A percentile compares a stretch with the other conserved stretches of the same genome.
These are phyloP conservation scores for Trametes coccinea DNA, from an alignment of 768 basidiomycete genomes.

Conservation along the genomic window DNA sequence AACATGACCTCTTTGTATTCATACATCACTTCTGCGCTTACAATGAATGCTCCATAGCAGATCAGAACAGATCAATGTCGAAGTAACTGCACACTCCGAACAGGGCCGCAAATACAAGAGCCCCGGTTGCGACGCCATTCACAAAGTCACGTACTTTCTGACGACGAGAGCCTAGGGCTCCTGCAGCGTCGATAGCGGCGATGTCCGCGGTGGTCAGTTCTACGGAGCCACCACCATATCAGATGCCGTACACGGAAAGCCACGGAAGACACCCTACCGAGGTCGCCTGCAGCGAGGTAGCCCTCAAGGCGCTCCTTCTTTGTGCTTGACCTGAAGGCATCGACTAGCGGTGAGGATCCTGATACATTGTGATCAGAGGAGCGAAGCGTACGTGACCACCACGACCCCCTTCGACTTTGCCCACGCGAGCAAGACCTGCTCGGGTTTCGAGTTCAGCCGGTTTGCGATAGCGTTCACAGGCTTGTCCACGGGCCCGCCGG, in stretches of 20 bases:
- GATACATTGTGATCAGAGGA: conserved; percentile 6
- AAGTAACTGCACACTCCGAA: conserved; percentile 27
- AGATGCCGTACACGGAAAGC: too few species aligned
- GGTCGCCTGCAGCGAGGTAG: conserved; percentile 67
- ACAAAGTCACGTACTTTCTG: conserved; percentile 24
- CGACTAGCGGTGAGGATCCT: background rate
- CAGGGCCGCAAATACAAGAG: conserved; percentile 24
- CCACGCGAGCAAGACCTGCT: conserved; percentile 76
- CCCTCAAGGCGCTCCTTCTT: conserved; percentile 65
- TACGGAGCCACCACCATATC: conserved; percentile 23
- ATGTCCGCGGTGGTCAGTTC: conserved; percentile 55
- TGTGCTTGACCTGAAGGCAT: conserved; percentile 54
- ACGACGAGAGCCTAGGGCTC: conserved; percentile 40
- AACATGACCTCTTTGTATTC: too few species aligned
- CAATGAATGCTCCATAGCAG: too few species aligned
- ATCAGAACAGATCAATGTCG: conserved; percentile 18
- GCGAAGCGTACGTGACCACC: conserved; percentile 58
- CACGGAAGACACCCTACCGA: conserved; percentile 43
- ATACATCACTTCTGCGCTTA: too few species aligned
- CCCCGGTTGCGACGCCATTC: conserved; percentile 22
- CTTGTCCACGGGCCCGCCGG: conserved; percentile 65
- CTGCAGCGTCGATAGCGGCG: conserved; percentile 56
- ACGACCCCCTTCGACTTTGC: conserved; percentile 67
- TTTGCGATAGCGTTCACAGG: conserved; percentile 56
- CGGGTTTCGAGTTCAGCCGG: conserved; percentile 50